These are phyloP conservation scores for Albugo laibachii DNA, from an alignment of 352 stramenopile genomes.

Conservation along the genomic window DNA sequence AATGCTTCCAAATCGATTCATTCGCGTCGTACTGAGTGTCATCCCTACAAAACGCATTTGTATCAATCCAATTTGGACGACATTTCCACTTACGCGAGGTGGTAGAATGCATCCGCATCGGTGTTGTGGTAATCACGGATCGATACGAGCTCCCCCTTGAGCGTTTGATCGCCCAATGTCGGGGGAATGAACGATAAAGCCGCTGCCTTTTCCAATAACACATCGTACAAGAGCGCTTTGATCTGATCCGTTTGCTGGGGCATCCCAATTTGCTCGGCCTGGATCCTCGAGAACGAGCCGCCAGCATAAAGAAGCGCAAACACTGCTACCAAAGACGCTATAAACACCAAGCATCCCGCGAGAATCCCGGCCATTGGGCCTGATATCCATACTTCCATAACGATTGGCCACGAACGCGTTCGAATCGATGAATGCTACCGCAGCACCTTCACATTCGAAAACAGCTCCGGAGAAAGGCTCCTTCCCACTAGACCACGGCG, in stretches of 20 bases:
- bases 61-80: too few relatives aligned
- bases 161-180: constrained; percentile 10
- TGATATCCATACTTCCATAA: background rate
- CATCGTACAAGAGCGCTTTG: constrained; percentile 77
- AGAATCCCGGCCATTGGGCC: constrained; percentile 56
- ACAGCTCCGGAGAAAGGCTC: constrained; percentile 76
- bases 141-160: constrained; percentile 19
- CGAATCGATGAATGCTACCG: constrained; percentile 50
- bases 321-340: constrained; percentile 58
- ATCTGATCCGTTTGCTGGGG: constrained; percentile 27
- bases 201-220: constrained; percentile 37
- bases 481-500: constrained; percentile 81
- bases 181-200: constrained; percentile 16
- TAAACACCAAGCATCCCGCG: constrained; percentile 63
- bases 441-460: constrained; percentile 46
- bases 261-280: constrained; percentile 47
- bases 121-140: background rate
- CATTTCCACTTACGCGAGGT: constrained; percentile 4
- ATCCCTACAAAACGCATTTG: background rate
- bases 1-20: constrained; percentile 59
- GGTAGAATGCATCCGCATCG: constrained; percentile 1
- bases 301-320: constrained; percentile 66
- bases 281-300: constrained; percentile 79
- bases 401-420: background rate
- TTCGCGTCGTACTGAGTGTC: constrained; percentile 28